Conservation (phyloP, 495 filamentous ascomycete genomes). For the Cetradonia linearis region DNA sequence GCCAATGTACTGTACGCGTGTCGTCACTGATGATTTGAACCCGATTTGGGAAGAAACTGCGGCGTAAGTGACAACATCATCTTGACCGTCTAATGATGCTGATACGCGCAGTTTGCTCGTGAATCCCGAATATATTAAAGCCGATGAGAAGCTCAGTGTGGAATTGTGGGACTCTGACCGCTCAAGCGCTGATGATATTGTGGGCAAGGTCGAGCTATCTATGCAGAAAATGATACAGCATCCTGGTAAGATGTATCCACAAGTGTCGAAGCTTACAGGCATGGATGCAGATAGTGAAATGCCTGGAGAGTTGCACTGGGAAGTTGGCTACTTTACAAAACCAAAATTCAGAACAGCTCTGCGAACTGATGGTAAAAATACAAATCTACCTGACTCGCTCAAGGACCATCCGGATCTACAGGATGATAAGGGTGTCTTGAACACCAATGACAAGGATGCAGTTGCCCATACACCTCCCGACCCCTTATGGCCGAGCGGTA, state of each 20-base stretch:
- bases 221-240: constrained; percentile 93
- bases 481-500: constrained; percentile 83
- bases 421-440: constrained; percentile 77
- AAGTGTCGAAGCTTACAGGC: constrained; percentile 74
- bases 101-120: constrained; percentile 48
- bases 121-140: constrained; percentile 80
- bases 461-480: constrained; percentile 86
- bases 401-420: constrained; percentile 68
- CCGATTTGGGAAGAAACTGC: constrained; percentile 86
- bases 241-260: constrained; percentile 81
- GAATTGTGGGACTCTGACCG: constrained; percentile 94
- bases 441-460: constrained; percentile 66
- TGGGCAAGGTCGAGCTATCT: constrained; percentile 85
- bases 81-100: constrained; percentile 3
- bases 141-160: constrained; percentile 80
- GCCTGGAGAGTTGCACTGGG: constrained; percentile 92
- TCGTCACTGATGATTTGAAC: constrained; percentile 90
- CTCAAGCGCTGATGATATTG: constrained; percentile 81
- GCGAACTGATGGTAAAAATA: constrained; percentile 75
- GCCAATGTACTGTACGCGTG: constrained; percentile 93
- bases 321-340: constrained; percentile 89
- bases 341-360: constrained; percentile 73
- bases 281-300: constrained; percentile 75
- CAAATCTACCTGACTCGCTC: constrained; percentile 58
- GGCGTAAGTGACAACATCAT: constrained; percentile 35